These are phyloP conservation scores for Apiospora sp. DNA, from an alignment of 2,329 filamentous ascomycete species.

Conservation along the genomic window DNA sequence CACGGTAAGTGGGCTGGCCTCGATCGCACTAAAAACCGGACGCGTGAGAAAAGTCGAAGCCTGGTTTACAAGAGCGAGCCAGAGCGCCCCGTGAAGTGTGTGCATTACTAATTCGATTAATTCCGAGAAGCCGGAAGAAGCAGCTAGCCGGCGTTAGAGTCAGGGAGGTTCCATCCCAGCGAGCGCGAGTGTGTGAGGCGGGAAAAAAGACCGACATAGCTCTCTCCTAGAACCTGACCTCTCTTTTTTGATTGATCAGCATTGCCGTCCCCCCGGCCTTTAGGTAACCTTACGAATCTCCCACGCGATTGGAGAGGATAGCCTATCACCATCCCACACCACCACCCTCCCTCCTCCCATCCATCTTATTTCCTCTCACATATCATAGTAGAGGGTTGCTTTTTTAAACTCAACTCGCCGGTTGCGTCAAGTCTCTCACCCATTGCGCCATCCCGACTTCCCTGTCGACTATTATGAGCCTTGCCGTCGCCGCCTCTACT, in stretches of 20 bases:
- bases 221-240: background rate
- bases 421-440: constrained; percentile 36
- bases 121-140: constrained; percentile 19
- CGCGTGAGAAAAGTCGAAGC: constrained; percentile 17
- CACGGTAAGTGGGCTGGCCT: background rate
- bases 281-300: constrained; percentile 11
- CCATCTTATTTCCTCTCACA: constrained; percentile 1
- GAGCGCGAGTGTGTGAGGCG: background rate
- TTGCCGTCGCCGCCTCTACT: constrained; percentile 32
- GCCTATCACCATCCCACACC: background rate
- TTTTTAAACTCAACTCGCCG: background rate
- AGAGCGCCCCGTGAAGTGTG: background rate
- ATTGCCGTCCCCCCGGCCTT: constrained; percentile 2
- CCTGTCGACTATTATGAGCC: constrained; percentile 39
- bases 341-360: background rate
- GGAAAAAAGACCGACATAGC: background rate
- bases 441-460: constrained; percentile 39
- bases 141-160: constrained; percentile 16
- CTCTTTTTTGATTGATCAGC: constrained; percentile 12
- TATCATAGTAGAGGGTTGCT: constrained; percentile 3
- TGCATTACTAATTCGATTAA: constrained; percentile 3
- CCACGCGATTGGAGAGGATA: constrained; percentile 13
- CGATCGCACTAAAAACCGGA: constrained; percentile 18
- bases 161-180: constrained; percentile 1
- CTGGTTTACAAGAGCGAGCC: background rate